A percentile compares a stretch with the other conserved stretches of the same genome.
Conservation (phyloP, 2,329 filamentous ascomycete species). For the Hypoxylon sp. region DNA sequence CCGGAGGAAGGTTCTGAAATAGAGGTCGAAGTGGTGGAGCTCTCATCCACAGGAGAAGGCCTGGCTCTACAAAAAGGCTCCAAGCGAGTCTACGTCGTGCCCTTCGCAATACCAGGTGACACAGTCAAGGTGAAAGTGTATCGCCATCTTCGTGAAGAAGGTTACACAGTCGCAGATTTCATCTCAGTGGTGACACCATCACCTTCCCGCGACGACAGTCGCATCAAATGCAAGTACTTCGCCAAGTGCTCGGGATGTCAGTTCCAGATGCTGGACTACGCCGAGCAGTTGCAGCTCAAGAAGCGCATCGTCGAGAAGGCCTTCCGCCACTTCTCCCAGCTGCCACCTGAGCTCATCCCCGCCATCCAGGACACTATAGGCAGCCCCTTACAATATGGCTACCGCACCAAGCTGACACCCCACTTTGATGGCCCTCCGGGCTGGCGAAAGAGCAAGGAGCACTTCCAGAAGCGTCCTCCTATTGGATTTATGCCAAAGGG, state of each 20-base stretch:
- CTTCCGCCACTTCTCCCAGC: constrained; percentile 88
- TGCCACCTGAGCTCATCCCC: constrained; percentile 81
- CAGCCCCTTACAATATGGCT: constrained; percentile 90
- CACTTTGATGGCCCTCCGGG: constrained; percentile 87
- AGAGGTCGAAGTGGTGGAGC: constrained; percentile 81
- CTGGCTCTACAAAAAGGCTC: constrained; percentile 78
- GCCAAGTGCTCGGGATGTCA: constrained; percentile 90
- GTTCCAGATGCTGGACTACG: constrained; percentile 95
- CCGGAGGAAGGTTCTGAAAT: constrained; percentile 80
- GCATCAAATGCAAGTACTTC: constrained; percentile 89
- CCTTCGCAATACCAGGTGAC: constrained; percentile 90
- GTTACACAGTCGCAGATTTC: constrained; percentile 85
- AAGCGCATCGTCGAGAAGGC: constrained; percentile 89
- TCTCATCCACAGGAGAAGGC: constrained; percentile 94
- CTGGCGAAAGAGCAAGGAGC: constrained; percentile 62
- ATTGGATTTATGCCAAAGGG: constrained; percentile 94
- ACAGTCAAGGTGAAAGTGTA: constrained; percentile 82
- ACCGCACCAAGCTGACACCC: constrained; percentile 96
- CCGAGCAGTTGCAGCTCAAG: constrained; percentile 88
- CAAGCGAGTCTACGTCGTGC: constrained; percentile 84
- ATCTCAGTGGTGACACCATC: constrained; percentile 81
- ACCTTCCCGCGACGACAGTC: constrained; percentile 79
- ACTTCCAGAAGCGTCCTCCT: constrained; percentile 75
- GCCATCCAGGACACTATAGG: constrained; percentile 85
- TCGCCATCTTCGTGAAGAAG: constrained; percentile 73